A percentile compares a stretch with the other conserved stretches of the same genome.
phyloP scores from a whole-genome alignment of 306 rosid genomes.

The Cucumis cinereus region DNA sequence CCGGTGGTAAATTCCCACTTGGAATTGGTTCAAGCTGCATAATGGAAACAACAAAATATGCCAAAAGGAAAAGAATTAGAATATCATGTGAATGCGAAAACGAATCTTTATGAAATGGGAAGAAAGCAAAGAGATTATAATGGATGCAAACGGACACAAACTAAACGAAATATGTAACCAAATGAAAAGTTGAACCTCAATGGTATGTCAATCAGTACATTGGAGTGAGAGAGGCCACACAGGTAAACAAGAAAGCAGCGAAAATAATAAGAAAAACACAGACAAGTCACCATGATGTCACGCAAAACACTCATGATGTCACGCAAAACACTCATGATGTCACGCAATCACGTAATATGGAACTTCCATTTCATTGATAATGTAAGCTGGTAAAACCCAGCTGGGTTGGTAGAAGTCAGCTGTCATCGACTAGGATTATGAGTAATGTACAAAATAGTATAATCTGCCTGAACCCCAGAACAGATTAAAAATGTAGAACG shows the following conservation, averaged over 20 bases:
- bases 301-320: not conserved
- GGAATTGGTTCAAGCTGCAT: constrained; percentile 99
- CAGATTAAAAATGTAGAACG: not conserved
- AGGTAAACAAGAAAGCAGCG: not conserved
- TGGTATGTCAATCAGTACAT: not conserved
- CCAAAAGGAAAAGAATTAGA: not conserved
- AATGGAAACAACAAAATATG: constrained; percentile 38
- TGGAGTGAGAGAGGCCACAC: not conserved
- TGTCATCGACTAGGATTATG: not conserved
- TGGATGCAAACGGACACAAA: not conserved
- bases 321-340: not conserved
- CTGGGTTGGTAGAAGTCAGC: not conserved
- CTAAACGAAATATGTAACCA: not conserved
- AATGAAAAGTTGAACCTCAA: not conserved
- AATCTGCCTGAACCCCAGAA: not conserved
- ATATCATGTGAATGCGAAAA: not conserved
- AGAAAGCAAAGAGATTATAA: not conserved
- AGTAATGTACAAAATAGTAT: not conserved
- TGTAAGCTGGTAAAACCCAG: not conserved
- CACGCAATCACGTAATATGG: not conserved
- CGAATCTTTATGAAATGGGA: not conserved
- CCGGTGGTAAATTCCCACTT: constrained; percentile 99
- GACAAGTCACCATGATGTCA: not conserved
- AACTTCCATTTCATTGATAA: not conserved
- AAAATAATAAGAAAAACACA: not conserved